Percentiles rank a stretch among this genome's conserved stretches.
Evolutionary conservation across 257 asterid genomes (phyloP).

Genomic region (Przewalskia tangutica): DNA sequence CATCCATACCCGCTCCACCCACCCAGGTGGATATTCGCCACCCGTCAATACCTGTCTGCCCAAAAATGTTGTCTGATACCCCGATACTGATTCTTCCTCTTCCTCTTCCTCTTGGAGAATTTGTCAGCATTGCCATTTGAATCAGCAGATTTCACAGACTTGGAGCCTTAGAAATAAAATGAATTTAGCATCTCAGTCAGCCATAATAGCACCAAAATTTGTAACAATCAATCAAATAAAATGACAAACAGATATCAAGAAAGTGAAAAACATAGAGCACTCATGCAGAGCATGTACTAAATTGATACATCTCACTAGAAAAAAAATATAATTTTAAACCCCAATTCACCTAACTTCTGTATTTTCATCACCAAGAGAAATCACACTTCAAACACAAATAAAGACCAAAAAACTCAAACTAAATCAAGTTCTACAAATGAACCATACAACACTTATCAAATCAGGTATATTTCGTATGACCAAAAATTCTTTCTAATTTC

Average conservation of each 20-base stretch:
- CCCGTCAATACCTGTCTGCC: too few species aligned
- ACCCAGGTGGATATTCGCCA: too few species aligned
- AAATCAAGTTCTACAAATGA: not conserved
- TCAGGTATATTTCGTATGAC: too few species aligned
- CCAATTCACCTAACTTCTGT: not conserved
- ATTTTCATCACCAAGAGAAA: not conserved
- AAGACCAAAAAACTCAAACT: not conserved
- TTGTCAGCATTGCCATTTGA: constrained; percentile 52
- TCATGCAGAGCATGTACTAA: not conserved
- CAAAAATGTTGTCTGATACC: constrained; percentile 98
- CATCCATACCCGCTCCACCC: too few species aligned
- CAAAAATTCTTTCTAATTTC: too few species aligned
- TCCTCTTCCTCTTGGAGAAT: constrained; percentile 77
- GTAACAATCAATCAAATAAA: not conserved
- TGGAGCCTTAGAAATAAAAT: constrained; percentile 26
- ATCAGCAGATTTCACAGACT: constrained; percentile 25
- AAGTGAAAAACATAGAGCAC: not conserved
- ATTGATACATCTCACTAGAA: not conserved
- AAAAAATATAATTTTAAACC: not conserved
- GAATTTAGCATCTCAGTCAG: not conserved
- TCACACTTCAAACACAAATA: not conserved
- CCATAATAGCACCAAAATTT: not conserved
- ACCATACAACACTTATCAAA: not conserved
- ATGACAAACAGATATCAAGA: not conserved
- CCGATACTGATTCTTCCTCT: constrained; percentile 87